Base-by-base conservation (phyloP, 1,284 basidiomycete species). In the Earliella scabrosa region DNA sequence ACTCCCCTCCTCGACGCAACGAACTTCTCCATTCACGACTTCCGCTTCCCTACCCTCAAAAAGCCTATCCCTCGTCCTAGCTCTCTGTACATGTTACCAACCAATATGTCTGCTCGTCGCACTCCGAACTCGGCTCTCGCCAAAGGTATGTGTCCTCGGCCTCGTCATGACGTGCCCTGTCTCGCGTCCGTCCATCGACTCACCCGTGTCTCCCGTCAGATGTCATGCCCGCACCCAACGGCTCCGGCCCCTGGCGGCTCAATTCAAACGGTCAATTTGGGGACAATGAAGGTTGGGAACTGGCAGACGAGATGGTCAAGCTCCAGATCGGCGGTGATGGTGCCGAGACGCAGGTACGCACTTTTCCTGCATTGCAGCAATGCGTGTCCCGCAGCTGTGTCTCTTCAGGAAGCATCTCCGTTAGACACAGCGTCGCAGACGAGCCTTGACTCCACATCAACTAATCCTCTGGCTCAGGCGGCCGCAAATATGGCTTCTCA, bases 301-400 rank as follows among this genome's bases (percentile, higher is more conserved):
- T 91, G 54, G 78, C 86, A 41, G 86, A 90, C 65, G 85, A 87
- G 60, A 84, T 92, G 53, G 84, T 83, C 63, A 82, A 86, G 68
- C 72, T 91, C 61, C 86, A 87, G 66, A 85, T 92, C 63, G 81
- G 83, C 47, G 76, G 76, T 53, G 78, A 85, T 55, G 69, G 71
- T 39, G 81, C 82, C 41, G 82, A 86, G 35, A 74, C 71, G 43
- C 75, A 80, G 66, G 77, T 87, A 67, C 83, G 80, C 58, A 87
- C 87, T 38, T 85, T n/a, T 86, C 16, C 84, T 85, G 39, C 85
- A 86, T 69, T 79, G 81, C 34, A 84, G 85, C 70, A 75, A 81
- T 36, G 69, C 74, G 21, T 63, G 76, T 39, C 73, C 77, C 23
- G 68, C 79, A 52, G 79, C 85, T 50, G 75, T 81, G 45, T 83